phyloP scores from a whole-genome alignment of 164 flowering plant genomes.

The Tetrastigma voinierianum region DNA sequence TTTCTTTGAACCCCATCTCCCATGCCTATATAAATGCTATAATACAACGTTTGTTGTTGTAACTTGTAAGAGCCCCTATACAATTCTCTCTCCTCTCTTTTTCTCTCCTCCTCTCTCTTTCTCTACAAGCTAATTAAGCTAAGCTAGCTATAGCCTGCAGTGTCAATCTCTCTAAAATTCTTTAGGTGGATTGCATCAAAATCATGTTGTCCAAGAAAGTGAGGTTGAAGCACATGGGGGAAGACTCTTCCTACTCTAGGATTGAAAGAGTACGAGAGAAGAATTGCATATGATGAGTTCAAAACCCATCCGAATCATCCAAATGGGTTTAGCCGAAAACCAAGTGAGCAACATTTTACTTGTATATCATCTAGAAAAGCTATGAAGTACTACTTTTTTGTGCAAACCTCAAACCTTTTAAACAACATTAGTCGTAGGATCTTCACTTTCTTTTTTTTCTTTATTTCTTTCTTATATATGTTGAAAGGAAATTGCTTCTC shows the following conservation, averaged over 20 bases:
- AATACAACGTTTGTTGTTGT: no score
- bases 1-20: no score
- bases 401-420: no score
- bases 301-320: slow-evolving; percentile 56
- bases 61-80: not conserved
- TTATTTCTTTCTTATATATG: not conserved
- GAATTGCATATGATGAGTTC: slow-evolving; percentile 42
- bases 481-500: not conserved
- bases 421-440: no score
- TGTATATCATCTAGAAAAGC: no score
- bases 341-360: slow-evolving; percentile 28
- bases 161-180: not conserved
- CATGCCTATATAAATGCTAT: no score
- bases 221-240: slow-evolving; percentile 54
- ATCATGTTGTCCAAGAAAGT: slow-evolving; percentile 46
- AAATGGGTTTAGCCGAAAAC: slow-evolving; percentile 78
- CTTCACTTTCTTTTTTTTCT: not conserved
- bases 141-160: not conserved
- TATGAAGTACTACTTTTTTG: no score
- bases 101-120: slow-evolving; percentile 4
- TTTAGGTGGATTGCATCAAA: not conserved
- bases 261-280: slow-evolving; percentile 73
- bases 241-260: slow-evolving; percentile 69
- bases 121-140: not conserved
- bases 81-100: not conserved